A percentile compares a stretch with the other conserved stretches of the same genome.
phyloP scores from a whole-genome alignment of 805 yeast genomes.

The Pichia cabralensis region DNA sequence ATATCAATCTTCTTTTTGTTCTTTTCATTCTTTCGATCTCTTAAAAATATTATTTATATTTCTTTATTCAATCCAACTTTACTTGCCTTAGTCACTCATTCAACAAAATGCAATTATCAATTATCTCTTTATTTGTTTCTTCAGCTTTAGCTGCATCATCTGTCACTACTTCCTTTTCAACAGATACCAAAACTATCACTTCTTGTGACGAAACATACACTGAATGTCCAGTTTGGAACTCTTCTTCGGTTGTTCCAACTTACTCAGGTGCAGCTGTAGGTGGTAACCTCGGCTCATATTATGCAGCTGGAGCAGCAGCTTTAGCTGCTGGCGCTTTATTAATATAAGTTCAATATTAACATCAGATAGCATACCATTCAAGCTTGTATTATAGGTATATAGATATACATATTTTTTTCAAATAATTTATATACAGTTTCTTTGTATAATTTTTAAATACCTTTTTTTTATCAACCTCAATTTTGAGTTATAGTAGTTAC shows the following conservation, averaged over 20 bases:
- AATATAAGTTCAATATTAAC: constrained; percentile 11
- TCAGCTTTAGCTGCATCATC: constrained; percentile 26
- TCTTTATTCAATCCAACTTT: background rate
- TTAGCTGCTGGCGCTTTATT: constrained; percentile 25
- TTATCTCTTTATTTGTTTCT: constrained; percentile 24
- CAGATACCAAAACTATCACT: constrained; percentile 29
- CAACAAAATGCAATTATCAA: constrained; percentile 36
- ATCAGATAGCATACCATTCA: no score
- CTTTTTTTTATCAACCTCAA: background rate
- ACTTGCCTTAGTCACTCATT: constrained; percentile 2
- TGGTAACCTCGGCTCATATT: constrained; percentile 16
- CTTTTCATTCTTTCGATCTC: background rate
- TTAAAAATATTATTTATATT: constrained; percentile 2
- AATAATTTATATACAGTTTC: no score
- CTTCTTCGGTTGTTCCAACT: no score
- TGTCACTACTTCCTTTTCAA: constrained; percentile 23
- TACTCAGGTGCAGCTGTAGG: constrained; percentile 2
- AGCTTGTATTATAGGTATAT: no score
- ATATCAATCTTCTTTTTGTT: background rate
- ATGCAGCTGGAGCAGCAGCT: constrained; percentile 27
- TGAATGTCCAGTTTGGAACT: constrained; percentile 18
- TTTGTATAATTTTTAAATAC: no score
- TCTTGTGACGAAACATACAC: constrained; percentile 29
- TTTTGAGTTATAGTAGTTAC: no score
- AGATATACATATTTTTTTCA: background rate